These are phyloP conservation scores for Apiotrichum sp. DNA, from an alignment of 1,284 basidiomycete species.

Conservation along the genomic window DNA sequence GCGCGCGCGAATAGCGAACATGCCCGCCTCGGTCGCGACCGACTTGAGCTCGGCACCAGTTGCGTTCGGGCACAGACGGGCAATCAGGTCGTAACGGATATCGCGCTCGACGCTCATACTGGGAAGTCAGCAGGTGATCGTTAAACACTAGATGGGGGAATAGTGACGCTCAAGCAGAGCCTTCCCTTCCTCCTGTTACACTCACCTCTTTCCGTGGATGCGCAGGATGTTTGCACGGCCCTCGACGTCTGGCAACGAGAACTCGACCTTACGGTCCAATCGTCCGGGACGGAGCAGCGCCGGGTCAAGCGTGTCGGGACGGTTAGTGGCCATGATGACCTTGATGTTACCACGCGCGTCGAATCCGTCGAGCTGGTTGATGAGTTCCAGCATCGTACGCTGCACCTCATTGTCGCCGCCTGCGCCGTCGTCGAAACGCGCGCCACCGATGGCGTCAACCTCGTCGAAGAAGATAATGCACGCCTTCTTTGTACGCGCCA, in stretches of 20 bases:
- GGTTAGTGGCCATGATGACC: constrained; percentile 98
- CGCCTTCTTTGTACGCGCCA: constrained; percentile 97
- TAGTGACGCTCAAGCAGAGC: too few species aligned
- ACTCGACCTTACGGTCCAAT: constrained; percentile 92
- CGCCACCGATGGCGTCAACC: constrained; percentile 83
- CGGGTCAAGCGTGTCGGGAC: constrained; percentile 96
- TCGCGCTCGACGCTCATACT: constrained; percentile 97
- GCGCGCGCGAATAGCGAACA: constrained; percentile 97
- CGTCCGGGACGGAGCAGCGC: constrained; percentile 92
- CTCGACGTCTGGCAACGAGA: constrained; percentile 90
- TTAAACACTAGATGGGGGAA: too few species aligned
- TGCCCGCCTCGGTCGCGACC: constrained; percentile 97
- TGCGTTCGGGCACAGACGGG: constrained; percentile 93
- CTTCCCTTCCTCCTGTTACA: too few species aligned
- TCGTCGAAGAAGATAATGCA: constrained; percentile 99
- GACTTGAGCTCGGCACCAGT: constrained; percentile 95
- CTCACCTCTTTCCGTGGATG: constrained; percentile 88
- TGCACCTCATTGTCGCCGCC: constrained; percentile 99
- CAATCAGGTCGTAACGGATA: constrained; percentile 96
- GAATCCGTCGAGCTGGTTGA: constrained; percentile 98
- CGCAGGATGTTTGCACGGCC: constrained; percentile 94
- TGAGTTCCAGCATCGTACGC: constrained; percentile 98
- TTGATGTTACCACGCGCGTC: constrained; percentile 99
- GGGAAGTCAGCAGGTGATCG: constrained; percentile 9
- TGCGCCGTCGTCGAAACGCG: constrained; percentile 97